Evolutionary conservation across 345 rosid species (phyloP).

Genomic region (Raphanus raphanistrum): DNA sequence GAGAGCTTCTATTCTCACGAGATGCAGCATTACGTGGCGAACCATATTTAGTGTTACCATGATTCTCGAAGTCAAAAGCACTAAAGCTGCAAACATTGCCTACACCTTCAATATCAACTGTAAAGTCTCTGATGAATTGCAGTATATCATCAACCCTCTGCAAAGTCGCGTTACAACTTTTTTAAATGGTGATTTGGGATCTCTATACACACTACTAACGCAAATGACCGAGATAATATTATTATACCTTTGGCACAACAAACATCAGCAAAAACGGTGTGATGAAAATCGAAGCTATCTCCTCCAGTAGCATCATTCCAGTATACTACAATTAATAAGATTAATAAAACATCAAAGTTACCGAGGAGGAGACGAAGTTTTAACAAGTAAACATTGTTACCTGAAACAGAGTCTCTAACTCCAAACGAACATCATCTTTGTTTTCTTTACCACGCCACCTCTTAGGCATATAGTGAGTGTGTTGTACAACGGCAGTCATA

Average conservation of each 20-base stretch:
- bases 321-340: constrained; percentile 63
- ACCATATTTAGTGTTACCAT: constrained; percentile 86
- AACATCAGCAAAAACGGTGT: constrained; percentile 88
- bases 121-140: constrained; percentile 75
- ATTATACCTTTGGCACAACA: constrained; percentile 77
- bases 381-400: constrained; percentile 39
- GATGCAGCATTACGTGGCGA: constrained; percentile 56
- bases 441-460: constrained; percentile 92
- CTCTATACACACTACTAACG: background rate
- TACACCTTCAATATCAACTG: constrained; percentile 89
- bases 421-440: constrained; percentile 69
- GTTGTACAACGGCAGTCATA: constrained; percentile 82
- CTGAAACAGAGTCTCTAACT: constrained; percentile 94
- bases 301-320: constrained; percentile 95
- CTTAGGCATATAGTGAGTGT: constrained; percentile 97
- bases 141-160: constrained; percentile 95
- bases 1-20: constrained; percentile 69
- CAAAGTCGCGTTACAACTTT: constrained; percentile 17
- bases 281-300: constrained; percentile 94
- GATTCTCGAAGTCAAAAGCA: constrained; percentile 74
- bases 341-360: no score
- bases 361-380: no score
- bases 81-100: constrained; percentile 94
- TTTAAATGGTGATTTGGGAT: constrained; percentile 1
- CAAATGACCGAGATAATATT: background rate